These are phyloP conservation scores for Paecilomyces variotii DNA, from an alignment of 2,329 filamentous ascomycete species.

Conservation along the genomic window DNA sequence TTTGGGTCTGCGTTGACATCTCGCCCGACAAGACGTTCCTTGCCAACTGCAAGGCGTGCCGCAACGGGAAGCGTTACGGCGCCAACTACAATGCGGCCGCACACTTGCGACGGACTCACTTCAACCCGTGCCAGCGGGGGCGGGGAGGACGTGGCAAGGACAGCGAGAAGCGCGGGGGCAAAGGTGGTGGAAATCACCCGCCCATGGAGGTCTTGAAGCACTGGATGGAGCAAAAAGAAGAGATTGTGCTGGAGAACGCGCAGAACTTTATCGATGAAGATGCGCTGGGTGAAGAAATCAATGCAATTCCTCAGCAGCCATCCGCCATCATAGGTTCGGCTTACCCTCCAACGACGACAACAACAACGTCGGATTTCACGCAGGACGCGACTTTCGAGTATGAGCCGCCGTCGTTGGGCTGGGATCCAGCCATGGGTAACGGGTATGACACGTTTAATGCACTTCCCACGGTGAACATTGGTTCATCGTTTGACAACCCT, in stretches of 20 bases:
- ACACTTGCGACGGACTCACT: constrained; percentile 80
- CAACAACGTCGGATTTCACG: constrained; percentile 4
- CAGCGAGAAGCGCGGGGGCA: constrained; percentile 53
- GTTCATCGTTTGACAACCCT: constrained; percentile 22
- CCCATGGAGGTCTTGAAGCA: constrained; percentile 53
- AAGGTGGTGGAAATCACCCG: constrained; percentile 54
- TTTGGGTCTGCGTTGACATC: constrained; percentile 57
- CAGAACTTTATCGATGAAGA: constrained; percentile 18
- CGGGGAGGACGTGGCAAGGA: constrained; percentile 50
- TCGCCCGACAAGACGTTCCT: constrained; percentile 57
- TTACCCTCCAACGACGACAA: neutral
- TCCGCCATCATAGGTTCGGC: neutral
- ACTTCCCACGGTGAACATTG: constrained; percentile 20
- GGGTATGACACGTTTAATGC: constrained; percentile 22
- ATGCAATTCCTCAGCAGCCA: constrained; percentile 4
- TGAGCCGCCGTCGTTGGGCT: constrained; percentile 11
- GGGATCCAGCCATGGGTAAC: constrained; percentile 20
- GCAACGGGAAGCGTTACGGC: constrained; percentile 68
- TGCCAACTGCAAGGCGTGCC: constrained; percentile 75
- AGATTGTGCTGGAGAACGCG: constrained; percentile 31
- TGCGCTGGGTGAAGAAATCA: constrained; percentile 13
- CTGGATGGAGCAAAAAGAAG: constrained; percentile 53
- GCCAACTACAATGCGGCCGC: constrained; percentile 94
- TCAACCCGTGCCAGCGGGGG: constrained; percentile 57
- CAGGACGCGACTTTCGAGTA: constrained; percentile 11